Base-by-base conservation (phyloP, 2,329 filamentous ascomycete species). In the Exophiala xenobiotica region DNA sequence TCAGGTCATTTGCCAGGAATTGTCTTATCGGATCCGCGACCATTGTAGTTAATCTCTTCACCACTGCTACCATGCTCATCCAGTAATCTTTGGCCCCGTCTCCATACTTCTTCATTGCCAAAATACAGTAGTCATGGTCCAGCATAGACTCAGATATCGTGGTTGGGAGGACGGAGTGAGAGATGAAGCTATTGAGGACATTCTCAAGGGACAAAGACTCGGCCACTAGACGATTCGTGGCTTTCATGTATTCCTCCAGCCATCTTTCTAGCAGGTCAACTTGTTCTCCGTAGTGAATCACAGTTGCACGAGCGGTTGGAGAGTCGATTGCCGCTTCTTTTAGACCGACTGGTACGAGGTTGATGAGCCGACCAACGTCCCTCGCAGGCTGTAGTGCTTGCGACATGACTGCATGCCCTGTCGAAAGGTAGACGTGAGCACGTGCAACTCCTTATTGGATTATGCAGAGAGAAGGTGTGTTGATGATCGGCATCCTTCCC, bases 271-370 rank as follows among this genome's bases (percentile, higher is more conserved):
- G 81, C 49, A 83, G 80, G 60, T 97, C 93, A 64, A 96, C 82
- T 74, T 99, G 92, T 60, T 97, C 93, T 57, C 83, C 80, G 67
- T 96, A 96, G 73, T 96, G 90, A 40, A 87, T 74, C 35, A 89
- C 82, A 18, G 88, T 88, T 40, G 91, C 89, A 59, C 93, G 89
- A 70, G 97, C 97, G 27, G 91, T 95, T 20, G 93, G 93, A 31
- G 91, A 96, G 72, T 99, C 93, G 74, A 97, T 87, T 16, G 90
- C 88, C 44, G 93, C 93, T 79, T 99, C 93, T 73, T 92, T 93
- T 62, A 97, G 80, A 55, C 85, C 85, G 27, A 97, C 91, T 38
- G 93, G 90, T 51, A 75, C 69, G 49, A 75, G 70, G 62, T 70
- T 75, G 61, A 75, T 67, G 49, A 74, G 68, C 62, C 69, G 71